Evolutionary conservation across 2,329 filamentous ascomycete genomes (phyloP), one percentile per base, ranked within the genome.

Genomic region (Colletotrichum viniferum): DNA sequence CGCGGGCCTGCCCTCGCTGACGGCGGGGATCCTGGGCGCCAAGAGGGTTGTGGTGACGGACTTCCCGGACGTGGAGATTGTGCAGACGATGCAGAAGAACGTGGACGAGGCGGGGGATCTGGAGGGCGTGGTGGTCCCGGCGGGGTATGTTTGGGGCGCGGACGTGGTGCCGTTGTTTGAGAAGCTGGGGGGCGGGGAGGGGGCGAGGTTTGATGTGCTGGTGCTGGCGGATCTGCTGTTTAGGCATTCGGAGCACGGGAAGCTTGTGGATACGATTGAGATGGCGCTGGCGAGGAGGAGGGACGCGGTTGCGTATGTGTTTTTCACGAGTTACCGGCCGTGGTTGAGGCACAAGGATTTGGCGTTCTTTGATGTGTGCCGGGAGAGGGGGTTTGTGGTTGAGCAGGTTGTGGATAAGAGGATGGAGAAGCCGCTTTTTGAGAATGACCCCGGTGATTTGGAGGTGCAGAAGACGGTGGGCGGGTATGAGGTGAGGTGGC

Each of bases 301-400:
- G 5, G 86, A 86, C 3, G 91, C 93, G 64, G 89, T 89, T 69
- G 95, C 96, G 3, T 90, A 96, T 79, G 96, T 98, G 9, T 97
- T 98, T 84, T 98, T 98, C 86, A 98, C 96, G 0, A 96, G 95
- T 24, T 98, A 98, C 85, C 90, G 97, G 77, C 96, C 96, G 2
- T 98, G 96, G 96, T 87, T 98, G 81, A 88, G 94, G 80, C 90
- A 96, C 77, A 94, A 95, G 83, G 97, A 98, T 81, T 88, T 98
- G 82, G 91, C 90, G 5, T 98, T 98, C 86, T 98, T 98, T 81
- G 94, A 96, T 64, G 81, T 96, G 73, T 94, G 93, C 6, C 88
- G 91, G 74, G 90, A 91, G 67, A 89, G 87, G 64, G 96, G 95
- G 0, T 94, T 98, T 76, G 85, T 85, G 18, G 96, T 98, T 4